phyloP scores from a whole-genome alignment of 1,139 yeast genomes.

The Blastobotrys persicus region DNA sequence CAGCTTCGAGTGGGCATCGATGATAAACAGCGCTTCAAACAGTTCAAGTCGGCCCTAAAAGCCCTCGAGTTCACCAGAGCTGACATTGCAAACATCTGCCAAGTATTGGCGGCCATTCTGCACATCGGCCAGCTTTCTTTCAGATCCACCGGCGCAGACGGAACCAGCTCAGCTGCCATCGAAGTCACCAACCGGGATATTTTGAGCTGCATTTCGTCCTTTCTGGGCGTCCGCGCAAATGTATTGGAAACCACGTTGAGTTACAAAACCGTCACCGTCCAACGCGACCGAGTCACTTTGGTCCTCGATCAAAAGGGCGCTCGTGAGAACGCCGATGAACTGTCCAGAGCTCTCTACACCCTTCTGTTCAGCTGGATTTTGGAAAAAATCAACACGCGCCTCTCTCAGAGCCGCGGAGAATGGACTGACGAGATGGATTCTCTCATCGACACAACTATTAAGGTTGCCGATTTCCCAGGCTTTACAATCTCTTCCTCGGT shows the following conservation, averaged over 20 bases:
- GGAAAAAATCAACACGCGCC: slow-evolving; percentile 38
- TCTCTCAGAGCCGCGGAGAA: slow-evolving; percentile 34
- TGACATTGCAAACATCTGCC: slow-evolving; percentile 45
- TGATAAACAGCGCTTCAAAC: slow-evolving; percentile 39
- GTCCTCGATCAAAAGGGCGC: slow-evolving; percentile 44
- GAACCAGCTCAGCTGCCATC: slow-evolving; percentile 39
- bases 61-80: slow-evolving; percentile 40
- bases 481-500: slow-evolving; percentile 38
- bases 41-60: slow-evolving; percentile 38
- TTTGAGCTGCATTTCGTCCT: slow-evolving; percentile 39
- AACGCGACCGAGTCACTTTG: slow-evolving; percentile 42
- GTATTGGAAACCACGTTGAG: slow-evolving; percentile 40
- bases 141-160: slow-evolving; percentile 36
- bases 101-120: slow-evolving; percentile 44
- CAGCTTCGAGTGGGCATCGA: slow-evolving; percentile 41
- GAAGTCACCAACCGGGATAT: slow-evolving; percentile 40
- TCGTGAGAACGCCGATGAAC: slow-evolving; percentile 43
- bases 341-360: slow-evolving; percentile 43
- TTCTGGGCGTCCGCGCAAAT: slow-evolving; percentile 42
- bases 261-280: slow-evolving; percentile 40
- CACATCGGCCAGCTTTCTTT: slow-evolving; percentile 44
- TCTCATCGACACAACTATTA: slow-evolving; percentile 38
- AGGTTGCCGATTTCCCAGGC: slow-evolving; percentile 44
- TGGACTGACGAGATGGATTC: slow-evolving; percentile 30
- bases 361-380: slow-evolving; percentile 43